phyloP scores from a whole-genome alignment of 805 yeast genomes.

The Candida maltosa region DNA sequence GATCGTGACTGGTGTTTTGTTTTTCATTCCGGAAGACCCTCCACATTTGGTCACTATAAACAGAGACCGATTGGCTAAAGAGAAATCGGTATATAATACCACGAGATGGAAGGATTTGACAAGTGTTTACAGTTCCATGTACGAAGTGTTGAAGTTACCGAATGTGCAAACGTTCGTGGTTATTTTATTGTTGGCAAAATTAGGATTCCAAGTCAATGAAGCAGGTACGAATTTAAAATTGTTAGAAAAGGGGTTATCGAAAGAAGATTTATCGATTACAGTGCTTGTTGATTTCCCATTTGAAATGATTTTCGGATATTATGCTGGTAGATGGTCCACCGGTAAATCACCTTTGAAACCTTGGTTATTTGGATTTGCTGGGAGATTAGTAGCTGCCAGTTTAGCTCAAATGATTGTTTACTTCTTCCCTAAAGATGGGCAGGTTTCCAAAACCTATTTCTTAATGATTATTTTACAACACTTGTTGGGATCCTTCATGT shows the following conservation, averaged over 20 bases:
- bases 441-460: constrained; percentile 55
- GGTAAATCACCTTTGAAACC: constrained; percentile 77
- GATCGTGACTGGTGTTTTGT: constrained; percentile 58
- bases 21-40: constrained; percentile 72
- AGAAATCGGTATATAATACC: constrained; percentile 22
- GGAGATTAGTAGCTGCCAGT: constrained; percentile 72
- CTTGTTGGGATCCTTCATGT: constrained; percentile 83
- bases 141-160: constrained; percentile 61
- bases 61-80: constrained; percentile 24
- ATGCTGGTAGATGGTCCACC: constrained; percentile 91
- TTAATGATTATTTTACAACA: constrained; percentile 77
- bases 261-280: constrained; percentile 90
- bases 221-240: constrained; percentile 91
- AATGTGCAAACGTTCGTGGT: constrained; percentile 72
- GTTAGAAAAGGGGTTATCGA: constrained; percentile 85
- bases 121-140: constrained; percentile 64
- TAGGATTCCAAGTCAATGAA: constrained; percentile 95
- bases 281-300: constrained; percentile 94
- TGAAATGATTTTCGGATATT: constrained; percentile 91
- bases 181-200: constrained; percentile 75
- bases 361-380: constrained; percentile 85
- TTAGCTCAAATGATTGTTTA: constrained; percentile 72
- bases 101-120: constrained; percentile 29
- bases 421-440: constrained; percentile 58
- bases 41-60: constrained; percentile 37